Percentiles rank a stretch among this genome's conserved stretches.
Conservation (phyloP, 1,284 basidiomycete species). For the Cutaneotrichosporon daszewskae region DNA sequence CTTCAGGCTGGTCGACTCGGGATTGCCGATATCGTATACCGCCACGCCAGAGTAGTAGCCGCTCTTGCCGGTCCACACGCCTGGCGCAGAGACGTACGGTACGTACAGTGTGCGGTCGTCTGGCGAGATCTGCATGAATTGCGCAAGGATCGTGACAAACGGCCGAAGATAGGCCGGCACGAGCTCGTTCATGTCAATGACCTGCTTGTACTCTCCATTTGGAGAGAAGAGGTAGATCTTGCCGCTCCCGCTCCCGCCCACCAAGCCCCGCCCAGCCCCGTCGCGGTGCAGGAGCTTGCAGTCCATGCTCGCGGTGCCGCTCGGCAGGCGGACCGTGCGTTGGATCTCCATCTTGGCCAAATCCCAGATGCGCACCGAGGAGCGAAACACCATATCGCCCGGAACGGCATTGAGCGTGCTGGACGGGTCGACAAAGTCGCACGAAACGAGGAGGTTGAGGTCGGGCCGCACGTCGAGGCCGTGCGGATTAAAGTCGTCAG, state of each 20-base stretch:
- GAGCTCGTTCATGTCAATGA: slow-evolving; percentile 10
- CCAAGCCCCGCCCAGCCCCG: slow-evolving; percentile 8
- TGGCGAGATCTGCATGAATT: slow-evolving; percentile 11
- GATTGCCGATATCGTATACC: slow-evolving; percentile 11
- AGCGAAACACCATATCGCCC: slow-evolving; percentile 4
- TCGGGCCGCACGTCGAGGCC: slow-evolving; percentile 14
- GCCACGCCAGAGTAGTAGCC: slow-evolving; percentile 13
- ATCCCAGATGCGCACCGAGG: slow-evolving; percentile 13
- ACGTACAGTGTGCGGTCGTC: slow-evolving; percentile 16
- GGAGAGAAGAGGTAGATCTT: slow-evolving; percentile 9
- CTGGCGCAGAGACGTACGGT: slow-evolving; percentile 8
- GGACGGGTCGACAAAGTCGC: slow-evolving; percentile 9
- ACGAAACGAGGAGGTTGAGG: slow-evolving; percentile 14
- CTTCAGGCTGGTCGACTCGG: slow-evolving; percentile 1
- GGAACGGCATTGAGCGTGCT: slow-evolving; percentile 5
- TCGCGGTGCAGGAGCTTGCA: slow-evolving; percentile 8
- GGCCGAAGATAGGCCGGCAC: slow-evolving; percentile 5
- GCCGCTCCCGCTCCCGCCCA: slow-evolving; percentile 15
- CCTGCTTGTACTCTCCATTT: slow-evolving; percentile 1
- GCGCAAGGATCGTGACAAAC: slow-evolving; percentile 10
- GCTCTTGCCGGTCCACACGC: slow-evolving; percentile 2
- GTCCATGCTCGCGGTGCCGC: slow-evolving; percentile 13
- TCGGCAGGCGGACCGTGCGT: slow-evolving; percentile 6
- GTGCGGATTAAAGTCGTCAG: slow-evolving; percentile 13
- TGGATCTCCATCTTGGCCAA: slow-evolving; percentile 6